A percentile compares a stretch with the other conserved stretches of the same genome.
These are phyloP conservation scores for Anacardium occidentale DNA, from an alignment of 345 rosid species.

Conservation along the genomic window DNA sequence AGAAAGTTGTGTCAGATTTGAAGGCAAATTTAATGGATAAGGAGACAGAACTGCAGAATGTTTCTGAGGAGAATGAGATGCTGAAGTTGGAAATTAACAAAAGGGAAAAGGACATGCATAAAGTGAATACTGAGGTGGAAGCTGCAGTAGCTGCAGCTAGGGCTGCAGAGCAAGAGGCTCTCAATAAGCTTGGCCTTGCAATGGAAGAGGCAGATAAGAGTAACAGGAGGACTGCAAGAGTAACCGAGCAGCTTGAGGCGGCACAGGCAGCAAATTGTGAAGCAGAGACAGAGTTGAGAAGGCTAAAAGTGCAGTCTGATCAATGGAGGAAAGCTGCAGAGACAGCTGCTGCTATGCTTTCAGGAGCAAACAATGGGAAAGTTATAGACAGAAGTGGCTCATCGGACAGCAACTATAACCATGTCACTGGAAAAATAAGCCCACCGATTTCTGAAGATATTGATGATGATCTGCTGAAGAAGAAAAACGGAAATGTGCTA, in stretches of 20 bases:
- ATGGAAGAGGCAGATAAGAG: slow-evolving; percentile 83
- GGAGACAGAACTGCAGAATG: slow-evolving; percentile 65
- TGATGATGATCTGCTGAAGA: slow-evolving; percentile 77
- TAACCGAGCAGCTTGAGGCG: slow-evolving; percentile 77
- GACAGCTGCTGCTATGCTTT: slow-evolving; percentile 89
- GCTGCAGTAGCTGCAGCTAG: slow-evolving; percentile 40
- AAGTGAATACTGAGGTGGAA: slow-evolving; percentile 29
- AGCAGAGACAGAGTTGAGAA: slow-evolving; percentile 76
- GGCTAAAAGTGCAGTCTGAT: slow-evolving; percentile 90
- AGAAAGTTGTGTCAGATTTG: slow-evolving; percentile 44
- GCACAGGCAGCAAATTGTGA: slow-evolving; percentile 66
- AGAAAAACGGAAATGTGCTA: slow-evolving; percentile 90
- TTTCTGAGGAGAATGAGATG: slow-evolving; percentile 65
- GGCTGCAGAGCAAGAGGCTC: slow-evolving; percentile 54
- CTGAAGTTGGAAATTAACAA: slow-evolving; percentile 53
- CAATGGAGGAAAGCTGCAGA: slow-evolving; percentile 99
- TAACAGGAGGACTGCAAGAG: slow-evolving; percentile 62
- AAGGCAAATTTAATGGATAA: slow-evolving; percentile 72
- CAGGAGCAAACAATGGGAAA: slow-evolving; percentile 74
- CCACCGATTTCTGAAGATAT: slow-evolving; percentile 65
- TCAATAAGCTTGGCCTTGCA: slow-evolving; percentile 63
- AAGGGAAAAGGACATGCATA: slow-evolving; percentile 41
- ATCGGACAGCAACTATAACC: slow-evolving; percentile 47
- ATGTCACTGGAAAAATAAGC: slow-evolving; percentile 38
- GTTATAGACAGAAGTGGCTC: slow-evolving; percentile 62